Evolutionary conservation across 2,329 filamentous ascomycete species (phyloP).

Genomic region (Penicillium sp.): DNA sequence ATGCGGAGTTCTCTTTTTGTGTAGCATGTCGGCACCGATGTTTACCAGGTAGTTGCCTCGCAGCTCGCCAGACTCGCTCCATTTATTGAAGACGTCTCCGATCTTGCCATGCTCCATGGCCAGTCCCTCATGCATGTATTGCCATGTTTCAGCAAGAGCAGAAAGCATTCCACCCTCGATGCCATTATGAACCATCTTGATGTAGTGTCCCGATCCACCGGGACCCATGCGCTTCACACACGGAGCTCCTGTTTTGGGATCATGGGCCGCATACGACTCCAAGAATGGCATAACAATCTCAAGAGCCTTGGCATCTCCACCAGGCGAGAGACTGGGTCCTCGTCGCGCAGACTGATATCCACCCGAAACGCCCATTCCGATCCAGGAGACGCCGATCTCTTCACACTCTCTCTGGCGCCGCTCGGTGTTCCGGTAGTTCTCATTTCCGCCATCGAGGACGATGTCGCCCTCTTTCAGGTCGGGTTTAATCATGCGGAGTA

Average conservation of each 20-base stretch:
- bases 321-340: conserved; percentile 66
- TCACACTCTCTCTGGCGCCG: conserved; percentile 58
- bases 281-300: conserved; percentile 61
- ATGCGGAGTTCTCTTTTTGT: conserved; percentile 46
- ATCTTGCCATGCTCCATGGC: conserved; percentile 61
- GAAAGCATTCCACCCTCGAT: conserved; percentile 71
- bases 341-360: conserved; percentile 66
- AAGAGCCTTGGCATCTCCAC: conserved; percentile 57
- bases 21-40: conserved; percentile 62
- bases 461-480: conserved; percentile 61
- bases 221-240: conserved; percentile 62
- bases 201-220: conserved; percentile 65
- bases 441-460: conserved; percentile 67
- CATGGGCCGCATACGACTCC: conserved; percentile 61
- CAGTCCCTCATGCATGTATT: conserved; percentile 58
- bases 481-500: conserved; percentile 43
- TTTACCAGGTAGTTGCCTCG: conserved; percentile 60
- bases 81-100: conserved; percentile 56
- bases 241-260: conserved; percentile 53
- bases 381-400: conserved; percentile 59
- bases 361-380: conserved; percentile 66
- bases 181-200: conserved; percentile 74
- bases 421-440: conserved; percentile 65
- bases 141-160: conserved; percentile 63
- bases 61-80: conserved; percentile 60